These are phyloP conservation scores for Bolboschoenoplectus hybrid DNA, from an alignment of 202 grass and related monocot genomes.

Conservation along the genomic window DNA sequence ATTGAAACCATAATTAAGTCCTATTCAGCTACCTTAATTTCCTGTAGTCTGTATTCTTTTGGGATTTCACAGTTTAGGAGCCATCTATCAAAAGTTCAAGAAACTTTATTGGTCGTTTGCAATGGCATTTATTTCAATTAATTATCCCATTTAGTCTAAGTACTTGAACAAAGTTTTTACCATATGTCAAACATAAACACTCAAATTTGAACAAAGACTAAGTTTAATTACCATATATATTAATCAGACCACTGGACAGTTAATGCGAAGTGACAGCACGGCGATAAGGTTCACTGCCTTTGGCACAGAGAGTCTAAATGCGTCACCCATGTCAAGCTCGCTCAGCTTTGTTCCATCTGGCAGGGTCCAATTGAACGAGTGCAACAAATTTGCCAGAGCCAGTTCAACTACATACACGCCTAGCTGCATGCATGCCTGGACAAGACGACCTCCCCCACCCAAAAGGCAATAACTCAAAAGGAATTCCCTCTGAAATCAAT, in stretches of 20 bases:
- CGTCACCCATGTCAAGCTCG: conserved; percentile 53
- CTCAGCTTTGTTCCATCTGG: conserved; percentile 30
- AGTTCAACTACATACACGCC: conserved; percentile 46
- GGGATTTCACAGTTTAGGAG: too few species aligned
- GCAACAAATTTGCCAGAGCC: conserved; percentile 43
- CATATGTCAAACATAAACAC: neutral
- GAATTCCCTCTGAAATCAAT: conserved; percentile 37
- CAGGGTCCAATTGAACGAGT: conserved; percentile 50
- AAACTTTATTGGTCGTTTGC: too few species aligned
- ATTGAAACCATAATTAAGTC: too few species aligned
- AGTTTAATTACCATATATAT: neutral
- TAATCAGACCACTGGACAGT: neutral
- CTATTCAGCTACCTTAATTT: too few species aligned
- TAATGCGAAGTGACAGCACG: conserved; percentile 37
- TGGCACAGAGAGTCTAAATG: conserved; percentile 38
- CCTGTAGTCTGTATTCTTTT: too few species aligned
- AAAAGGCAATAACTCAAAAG: conserved; percentile 52
- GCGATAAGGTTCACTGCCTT: conserved; percentile 39
- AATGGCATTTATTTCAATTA: too few species aligned
- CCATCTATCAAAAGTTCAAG: too few species aligned
- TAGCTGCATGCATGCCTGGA: conserved; percentile 41
- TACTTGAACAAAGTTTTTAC: neutral
- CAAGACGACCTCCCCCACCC: conserved; percentile 49
- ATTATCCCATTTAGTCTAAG: too few species aligned
- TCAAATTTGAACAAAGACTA: neutral